Evolutionary conservation across 768 basidiomycete species (phyloP).

Genomic region (Epithele typhae): DNA sequence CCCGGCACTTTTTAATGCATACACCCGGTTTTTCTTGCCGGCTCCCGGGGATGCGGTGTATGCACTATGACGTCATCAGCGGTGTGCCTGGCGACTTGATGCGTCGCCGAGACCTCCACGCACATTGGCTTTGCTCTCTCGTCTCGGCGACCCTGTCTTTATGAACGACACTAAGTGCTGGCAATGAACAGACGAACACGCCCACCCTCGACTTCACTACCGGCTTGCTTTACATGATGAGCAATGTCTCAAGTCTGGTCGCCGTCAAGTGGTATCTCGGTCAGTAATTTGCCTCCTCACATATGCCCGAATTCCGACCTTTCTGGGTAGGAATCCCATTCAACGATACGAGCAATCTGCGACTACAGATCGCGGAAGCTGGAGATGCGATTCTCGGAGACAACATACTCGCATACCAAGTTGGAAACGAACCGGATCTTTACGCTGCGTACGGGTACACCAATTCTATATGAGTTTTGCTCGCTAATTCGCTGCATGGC

Average conservation of each 20-base stretch:
- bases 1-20: no score
- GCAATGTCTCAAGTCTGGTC: conserved; percentile 38
- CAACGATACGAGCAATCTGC: conserved; percentile 55
- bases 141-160: no score
- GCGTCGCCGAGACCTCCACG: no score
- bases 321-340: conserved; percentile 51
- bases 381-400: conserved; percentile 63
- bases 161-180: no score
- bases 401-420: conserved; percentile 59
- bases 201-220: conserved; percentile 44
- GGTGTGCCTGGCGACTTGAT: no score
- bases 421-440: conserved; percentile 78
- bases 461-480: neutral
- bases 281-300: no score
- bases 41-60: no score
- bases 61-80: conserved; percentile 30
- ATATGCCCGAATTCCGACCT: no score
- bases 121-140: no score
- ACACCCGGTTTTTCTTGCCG: no score
- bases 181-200: conserved; percentile 50
- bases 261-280: conserved; percentile 45
- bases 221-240: conserved; percentile 45
- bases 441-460: conserved; percentile 39
- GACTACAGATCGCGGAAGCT: conserved; percentile 48
- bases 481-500: neutral